Evolutionary conservation across 1,284 basidiomycete genomes (phyloP).

Genomic region (Ganoderma sinense): DNA sequence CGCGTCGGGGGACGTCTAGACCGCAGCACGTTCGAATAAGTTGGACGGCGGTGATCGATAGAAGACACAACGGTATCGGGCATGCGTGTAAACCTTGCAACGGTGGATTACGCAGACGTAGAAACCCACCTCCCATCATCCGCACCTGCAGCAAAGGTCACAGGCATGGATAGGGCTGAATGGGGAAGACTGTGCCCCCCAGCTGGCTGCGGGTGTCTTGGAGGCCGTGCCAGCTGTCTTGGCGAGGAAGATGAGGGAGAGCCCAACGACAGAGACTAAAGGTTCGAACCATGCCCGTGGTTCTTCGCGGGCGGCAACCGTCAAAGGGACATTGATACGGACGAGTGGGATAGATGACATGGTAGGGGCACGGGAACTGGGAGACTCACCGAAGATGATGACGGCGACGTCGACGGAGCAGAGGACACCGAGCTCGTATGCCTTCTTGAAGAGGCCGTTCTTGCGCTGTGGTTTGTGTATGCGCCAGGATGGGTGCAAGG

Average conservation of each 20-base stretch:
- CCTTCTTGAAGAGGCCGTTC: conserved; percentile 91
- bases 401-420: conserved; percentile 76
- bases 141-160: background rate
- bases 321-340: background rate
- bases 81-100: background rate
- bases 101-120: background rate
- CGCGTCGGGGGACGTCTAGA: background rate
- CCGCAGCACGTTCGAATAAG: background rate
- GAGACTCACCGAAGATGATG: conserved; percentile 64
- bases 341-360: conserved; percentile 18
- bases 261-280: background rate
- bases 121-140: background rate
- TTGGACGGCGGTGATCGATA: background rate
- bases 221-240: background rate
- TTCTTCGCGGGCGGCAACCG: background rate
- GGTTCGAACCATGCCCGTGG: background rate
- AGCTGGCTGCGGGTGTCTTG: background rate
- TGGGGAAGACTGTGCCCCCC: background rate
- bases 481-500: conserved; percentile 36
- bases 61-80: background rate
- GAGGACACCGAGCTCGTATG: conserved; percentile 86
- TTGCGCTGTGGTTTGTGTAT: conserved; percentile 63
- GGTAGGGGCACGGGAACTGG: conserved; percentile 9
- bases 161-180: background rate
- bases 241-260: background rate